A percentile compares a stretch with the other conserved stretches of the same genome.
phyloP scores from a whole-genome alignment of 106 monocot species.

The Xerophyta viscosa region DNA sequence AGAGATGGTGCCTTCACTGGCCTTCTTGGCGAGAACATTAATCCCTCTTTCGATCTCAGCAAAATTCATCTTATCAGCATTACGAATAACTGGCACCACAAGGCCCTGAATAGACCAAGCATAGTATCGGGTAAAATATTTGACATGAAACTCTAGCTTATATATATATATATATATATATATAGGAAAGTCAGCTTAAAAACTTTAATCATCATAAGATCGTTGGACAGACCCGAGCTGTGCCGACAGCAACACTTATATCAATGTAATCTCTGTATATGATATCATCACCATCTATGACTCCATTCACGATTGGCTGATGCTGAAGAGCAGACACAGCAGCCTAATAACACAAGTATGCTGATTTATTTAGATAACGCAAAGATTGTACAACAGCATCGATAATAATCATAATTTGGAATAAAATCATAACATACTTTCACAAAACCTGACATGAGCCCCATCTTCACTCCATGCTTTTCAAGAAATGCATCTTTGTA shows the following conservation, averaged over 20 bases:
- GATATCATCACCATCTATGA: conserved; percentile 94
- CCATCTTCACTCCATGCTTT: conserved; percentile 90
- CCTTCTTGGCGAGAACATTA: conserved; percentile 62
- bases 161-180: too few relatives aligned
- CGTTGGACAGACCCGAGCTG: conserved; percentile 51
- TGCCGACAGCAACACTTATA: conserved; percentile 89
- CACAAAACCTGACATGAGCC: conserved; percentile 91
- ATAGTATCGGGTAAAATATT: too few relatives aligned
- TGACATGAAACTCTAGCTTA: too few relatives aligned
- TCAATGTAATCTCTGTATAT: conserved; percentile 87
- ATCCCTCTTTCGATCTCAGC: conserved; percentile 87
- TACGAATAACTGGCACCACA: conserved; percentile 87
- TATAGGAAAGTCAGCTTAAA: too few relatives aligned
- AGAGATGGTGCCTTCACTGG: conserved; percentile 68
- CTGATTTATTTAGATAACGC: too few relatives aligned
- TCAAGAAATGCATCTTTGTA: conserved; percentile 82
- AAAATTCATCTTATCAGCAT: conserved; percentile 80
- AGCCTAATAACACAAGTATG: too few relatives aligned
- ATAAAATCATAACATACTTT: conserved; percentile 39
- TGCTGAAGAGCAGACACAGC: conserved; percentile 89
- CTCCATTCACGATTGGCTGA: conserved; percentile 85
- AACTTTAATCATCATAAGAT: too few relatives aligned
- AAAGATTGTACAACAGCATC: not conserved
- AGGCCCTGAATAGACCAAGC: too few relatives aligned
- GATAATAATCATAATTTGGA: not conserved